Evolutionary conservation across 495 filamentous ascomycete genomes (phyloP).

Genomic region (Filosporella fistucella): DNA sequence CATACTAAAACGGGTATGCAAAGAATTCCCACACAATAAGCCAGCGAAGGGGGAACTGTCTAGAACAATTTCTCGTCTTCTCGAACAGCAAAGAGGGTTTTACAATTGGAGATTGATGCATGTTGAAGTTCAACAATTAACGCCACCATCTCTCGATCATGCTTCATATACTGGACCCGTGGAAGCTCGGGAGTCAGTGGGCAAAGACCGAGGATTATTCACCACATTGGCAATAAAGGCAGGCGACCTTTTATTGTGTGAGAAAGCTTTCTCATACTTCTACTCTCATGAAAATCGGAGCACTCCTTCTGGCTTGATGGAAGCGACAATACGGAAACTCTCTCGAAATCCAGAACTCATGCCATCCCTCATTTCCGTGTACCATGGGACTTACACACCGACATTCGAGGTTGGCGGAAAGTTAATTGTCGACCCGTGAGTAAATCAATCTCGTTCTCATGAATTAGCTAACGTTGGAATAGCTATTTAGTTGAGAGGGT

Average conservation of each 20-base stretch:
- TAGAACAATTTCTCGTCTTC: conserved; percentile 25
- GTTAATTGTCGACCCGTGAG: conserved; percentile 28
- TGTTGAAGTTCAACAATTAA: conserved; percentile 26
- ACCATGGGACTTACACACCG: conserved; percentile 33
- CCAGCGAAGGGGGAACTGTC: conserved; percentile 27
- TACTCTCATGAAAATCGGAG: conserved; percentile 26
- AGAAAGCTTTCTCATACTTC: conserved; percentile 46
- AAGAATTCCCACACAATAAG: conserved; percentile 28
- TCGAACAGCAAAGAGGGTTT: conserved; percentile 32
- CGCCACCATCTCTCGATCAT: conserved; percentile 35
- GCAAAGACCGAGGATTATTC: conserved; percentile 41
- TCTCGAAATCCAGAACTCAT: conserved; percentile 42
- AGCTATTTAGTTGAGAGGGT: conserved; percentile 33
- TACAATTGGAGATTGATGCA: conserved; percentile 42
- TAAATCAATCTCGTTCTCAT: background rate
- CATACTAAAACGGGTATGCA: conserved; percentile 28
- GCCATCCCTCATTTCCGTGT: conserved; percentile 32
- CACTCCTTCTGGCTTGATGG: conserved; percentile 33
- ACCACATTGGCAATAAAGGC: conserved; percentile 42
- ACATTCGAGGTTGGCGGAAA: conserved; percentile 33
- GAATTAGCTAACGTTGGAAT: background rate
- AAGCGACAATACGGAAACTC: conserved; percentile 38
- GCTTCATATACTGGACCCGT: conserved; percentile 37
- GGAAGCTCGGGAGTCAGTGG: conserved; percentile 17
- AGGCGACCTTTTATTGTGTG: conserved; percentile 50